Percentiles rank a stretch among this genome's conserved stretches.
Conservation (phyloP, 768 basidiomycete genomes). For the Pleurotus tuber-regium region DNA sequence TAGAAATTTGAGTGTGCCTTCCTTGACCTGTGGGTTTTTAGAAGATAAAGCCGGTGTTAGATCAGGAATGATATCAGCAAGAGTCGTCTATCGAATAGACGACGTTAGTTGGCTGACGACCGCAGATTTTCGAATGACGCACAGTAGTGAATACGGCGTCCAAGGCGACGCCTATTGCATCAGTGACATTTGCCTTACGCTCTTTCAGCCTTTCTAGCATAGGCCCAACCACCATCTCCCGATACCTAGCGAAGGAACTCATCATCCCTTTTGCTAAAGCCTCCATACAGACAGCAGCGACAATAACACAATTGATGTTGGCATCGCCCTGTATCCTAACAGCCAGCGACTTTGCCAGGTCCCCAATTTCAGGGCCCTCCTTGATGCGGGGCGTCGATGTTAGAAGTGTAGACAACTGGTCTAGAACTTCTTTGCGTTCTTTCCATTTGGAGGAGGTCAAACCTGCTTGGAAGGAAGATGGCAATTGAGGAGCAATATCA, state of each 20-base stretch:
- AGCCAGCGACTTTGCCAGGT: constrained; percentile 75
- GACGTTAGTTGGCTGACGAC: constrained; percentile 13
- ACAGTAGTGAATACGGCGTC: constrained; percentile 89
- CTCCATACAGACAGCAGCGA: constrained; percentile 83
- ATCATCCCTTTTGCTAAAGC: constrained; percentile 82
- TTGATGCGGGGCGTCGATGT: constrained; percentile 72
- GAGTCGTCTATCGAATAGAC: constrained; percentile 52
- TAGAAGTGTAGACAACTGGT: constrained; percentile 73
- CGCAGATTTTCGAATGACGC: constrained; percentile 26
- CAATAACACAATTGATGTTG: constrained; percentile 93
- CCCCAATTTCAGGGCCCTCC: constrained; percentile 75
- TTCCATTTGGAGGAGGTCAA: constrained; percentile 97
- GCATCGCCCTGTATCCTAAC: constrained; percentile 83
- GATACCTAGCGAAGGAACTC: constrained; percentile 68
- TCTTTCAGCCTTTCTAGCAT: constrained; percentile 93
- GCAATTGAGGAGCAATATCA: constrained; percentile 73
- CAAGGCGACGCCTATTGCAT: constrained; percentile 81
- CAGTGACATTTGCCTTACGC: constrained; percentile 86
- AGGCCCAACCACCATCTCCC: constrained; percentile 66
- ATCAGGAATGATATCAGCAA: constrained; percentile 83
- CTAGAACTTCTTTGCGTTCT: constrained; percentile 89
- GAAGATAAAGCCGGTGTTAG: constrained; percentile 71
- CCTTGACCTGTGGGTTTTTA: constrained; percentile 97
- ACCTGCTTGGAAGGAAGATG: constrained; percentile 66
- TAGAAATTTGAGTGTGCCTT: constrained; percentile 87